A percentile compares a stretch with the other conserved stretches of the same genome.
phyloP scores from a whole-genome alignment of 768 basidiomycete species.

The Agaricus blazei region DNA sequence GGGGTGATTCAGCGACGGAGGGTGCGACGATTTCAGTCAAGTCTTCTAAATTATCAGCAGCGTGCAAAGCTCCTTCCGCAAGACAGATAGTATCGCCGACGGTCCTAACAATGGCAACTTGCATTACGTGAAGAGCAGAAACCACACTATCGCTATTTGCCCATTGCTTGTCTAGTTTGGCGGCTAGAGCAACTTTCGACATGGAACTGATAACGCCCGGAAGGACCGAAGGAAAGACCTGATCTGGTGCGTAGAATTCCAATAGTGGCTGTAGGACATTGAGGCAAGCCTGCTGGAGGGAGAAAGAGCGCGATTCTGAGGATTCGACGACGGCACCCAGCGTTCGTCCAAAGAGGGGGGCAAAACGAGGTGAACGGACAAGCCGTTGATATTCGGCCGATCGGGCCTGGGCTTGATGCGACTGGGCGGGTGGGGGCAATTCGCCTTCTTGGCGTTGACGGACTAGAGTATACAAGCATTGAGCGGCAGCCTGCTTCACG shows the following conservation, averaged over 20 bases:
- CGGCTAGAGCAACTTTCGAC: constrained; percentile 64
- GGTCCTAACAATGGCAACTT: constrained; percentile 45
- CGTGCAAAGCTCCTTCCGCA: constrained; percentile 51
- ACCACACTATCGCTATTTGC: constrained; percentile 66
- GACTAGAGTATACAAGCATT: constrained; percentile 61
- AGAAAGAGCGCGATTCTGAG: constrained; percentile 47
- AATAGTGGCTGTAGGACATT: constrained; percentile 52
- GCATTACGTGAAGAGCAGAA: constrained; percentile 52
- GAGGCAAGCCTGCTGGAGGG: constrained; percentile 64
- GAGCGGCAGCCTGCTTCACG: constrained; percentile 69
- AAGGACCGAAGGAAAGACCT: constrained; percentile 59
- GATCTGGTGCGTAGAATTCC: constrained; percentile 49
- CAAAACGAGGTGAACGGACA: constrained; percentile 44
- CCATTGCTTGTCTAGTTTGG: constrained; percentile 54
- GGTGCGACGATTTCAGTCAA: constrained; percentile 33
- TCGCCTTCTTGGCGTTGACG: constrained; percentile 31
- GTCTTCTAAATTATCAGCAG: constrained; percentile 59
- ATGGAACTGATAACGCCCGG: constrained; percentile 81
- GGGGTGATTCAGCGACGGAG: constrained; percentile 13
- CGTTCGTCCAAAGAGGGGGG: constrained; percentile 81
- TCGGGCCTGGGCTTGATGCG: constrained; percentile 30
- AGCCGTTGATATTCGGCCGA: constrained; percentile 34
- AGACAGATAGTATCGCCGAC: constrained; percentile 68
- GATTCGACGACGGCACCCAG: constrained; percentile 65
- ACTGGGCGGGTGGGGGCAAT: constrained; percentile 2